These are phyloP conservation scores for Afroboletus lepidellus DNA, from an alignment of 1,284 basidiomycete genomes.

Conservation along the genomic window DNA sequence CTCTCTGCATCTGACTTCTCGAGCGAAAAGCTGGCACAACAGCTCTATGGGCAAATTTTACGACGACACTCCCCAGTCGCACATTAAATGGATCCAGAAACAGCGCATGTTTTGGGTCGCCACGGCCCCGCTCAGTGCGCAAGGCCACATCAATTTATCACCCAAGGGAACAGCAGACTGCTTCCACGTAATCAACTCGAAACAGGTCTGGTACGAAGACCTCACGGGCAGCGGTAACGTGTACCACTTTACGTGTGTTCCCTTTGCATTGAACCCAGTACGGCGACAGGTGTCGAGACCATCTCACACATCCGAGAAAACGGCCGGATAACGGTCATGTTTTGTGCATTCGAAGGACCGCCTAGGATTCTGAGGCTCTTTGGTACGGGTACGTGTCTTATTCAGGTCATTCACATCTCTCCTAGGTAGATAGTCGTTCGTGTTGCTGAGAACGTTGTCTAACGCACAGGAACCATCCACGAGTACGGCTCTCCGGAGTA, in stretches of 20 bases:
- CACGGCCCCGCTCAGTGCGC: constrained; percentile 47
- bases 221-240: constrained; percentile 50
- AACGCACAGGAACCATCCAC: constrained; percentile 43
- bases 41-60: neutral
- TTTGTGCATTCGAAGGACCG: constrained; percentile 54
- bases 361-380: constrained; percentile 52
- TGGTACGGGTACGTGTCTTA: constrained; percentile 41
- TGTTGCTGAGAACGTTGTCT: neutral
- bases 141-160: constrained; percentile 56
- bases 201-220: constrained; percentile 57
- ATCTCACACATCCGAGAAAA: constrained; percentile 61
- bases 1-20: too few relatives aligned
- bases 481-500: constrained; percentile 48
- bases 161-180: constrained; percentile 51
- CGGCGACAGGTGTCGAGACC: constrained; percentile 47
- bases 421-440: neutral
- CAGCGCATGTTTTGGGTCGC: constrained; percentile 42
- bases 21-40: too few relatives aligned
- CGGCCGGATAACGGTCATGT: constrained; percentile 54
- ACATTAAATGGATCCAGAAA: neutral
- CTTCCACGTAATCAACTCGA: constrained; percentile 47
- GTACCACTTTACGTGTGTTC: too few relatives aligned
- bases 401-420: neutral
- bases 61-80: neutral
- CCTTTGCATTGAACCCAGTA: too few relatives aligned